Conservation (phyloP, 2,329 filamentous ascomycete species). For the Pyrenophora tritici-repentis region DNA sequence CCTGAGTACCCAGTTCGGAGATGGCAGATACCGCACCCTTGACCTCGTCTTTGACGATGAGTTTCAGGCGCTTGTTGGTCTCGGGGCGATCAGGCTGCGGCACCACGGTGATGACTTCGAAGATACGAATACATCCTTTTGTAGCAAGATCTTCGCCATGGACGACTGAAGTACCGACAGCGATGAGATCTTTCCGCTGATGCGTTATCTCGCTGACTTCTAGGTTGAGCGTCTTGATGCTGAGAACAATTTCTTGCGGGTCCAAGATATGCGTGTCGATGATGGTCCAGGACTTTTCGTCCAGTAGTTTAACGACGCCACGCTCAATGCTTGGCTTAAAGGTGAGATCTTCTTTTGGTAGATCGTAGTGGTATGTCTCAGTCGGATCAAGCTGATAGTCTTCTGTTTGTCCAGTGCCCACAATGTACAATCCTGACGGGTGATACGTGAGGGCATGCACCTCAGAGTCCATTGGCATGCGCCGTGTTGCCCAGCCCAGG, state of each 20-base stretch:
- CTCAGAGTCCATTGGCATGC: conserved; percentile 71
- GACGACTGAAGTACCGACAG: conserved; percentile 82
- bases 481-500: conserved; percentile 75
- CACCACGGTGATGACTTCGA: conserved; percentile 89
- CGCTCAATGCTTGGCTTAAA: conserved; percentile 71
- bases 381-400: conserved; percentile 79
- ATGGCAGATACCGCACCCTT: conserved; percentile 89
- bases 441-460: conserved; percentile 78
- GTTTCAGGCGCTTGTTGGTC: conserved; percentile 82
- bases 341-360: conserved; percentile 67
- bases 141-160: conserved; percentile 89
- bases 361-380: conserved; percentile 82
- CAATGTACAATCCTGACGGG: conserved; percentile 73
- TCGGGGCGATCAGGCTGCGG: conserved; percentile 85
- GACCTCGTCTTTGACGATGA: conserved; percentile 87
- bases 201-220: conserved; percentile 92
- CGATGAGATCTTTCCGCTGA: conserved; percentile 79
- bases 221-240: conserved; percentile 80
- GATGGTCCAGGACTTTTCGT: conserved; percentile 74
- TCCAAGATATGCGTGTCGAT: conserved; percentile 79
- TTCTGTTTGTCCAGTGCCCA: conserved; percentile 70
- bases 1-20: conserved; percentile 82
- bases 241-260: conserved; percentile 75
- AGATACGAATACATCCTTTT: conserved; percentile 84
- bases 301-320: conserved; percentile 77